Evolutionary conservation across 1,284 basidiomycete genomes (phyloP), one percentile per base, ranked within the genome.

Genomic region (Salmacisia buchloeana): DNA sequence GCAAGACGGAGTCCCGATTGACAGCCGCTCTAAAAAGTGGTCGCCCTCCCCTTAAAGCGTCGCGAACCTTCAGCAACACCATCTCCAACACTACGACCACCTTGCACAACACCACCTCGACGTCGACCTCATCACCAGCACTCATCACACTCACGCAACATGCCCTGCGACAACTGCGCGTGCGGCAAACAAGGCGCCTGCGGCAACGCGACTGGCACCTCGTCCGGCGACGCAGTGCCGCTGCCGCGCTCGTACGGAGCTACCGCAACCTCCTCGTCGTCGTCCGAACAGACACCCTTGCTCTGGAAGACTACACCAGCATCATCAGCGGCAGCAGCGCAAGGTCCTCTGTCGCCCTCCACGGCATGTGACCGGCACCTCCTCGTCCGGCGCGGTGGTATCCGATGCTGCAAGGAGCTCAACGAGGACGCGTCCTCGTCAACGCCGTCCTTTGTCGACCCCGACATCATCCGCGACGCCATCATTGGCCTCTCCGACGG

Each of bases 401-500:
- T 31, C 21, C 38, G 21, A 33, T 92, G 91, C 80, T 92, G 91
- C 81, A 89, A 89, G 72, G 88, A 91, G 63, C 85, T 92, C 63
- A 89, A 86, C 72, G 85, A 83, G 49, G 87, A 92, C 67, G 84
- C 90, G 21, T 54, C 49, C 25, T 54, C 49, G 29, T 54, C 49
- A 4, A 66, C 69, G 6, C 52, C 49, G 25, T 38, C 62, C 35
- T 83, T 93, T 39, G 83, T 94, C 61, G 86, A 93, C 77, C 91
- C 92, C 1, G 91, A 93, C 72, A 82, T 92, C 60, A 85, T 94
- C 23, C 86, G 90, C 18, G 91, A 93, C 74, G 70, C 70, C 60
- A 88, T 94, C 68, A 97, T 97, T 72, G 94, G 94, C 52, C 86
- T 97, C 10, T 91, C 90, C 0, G 94, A 98, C 78, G 94, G 94